Conservation (phyloP, 257 asterid genomes). For the Lycium barbarum region DNA sequence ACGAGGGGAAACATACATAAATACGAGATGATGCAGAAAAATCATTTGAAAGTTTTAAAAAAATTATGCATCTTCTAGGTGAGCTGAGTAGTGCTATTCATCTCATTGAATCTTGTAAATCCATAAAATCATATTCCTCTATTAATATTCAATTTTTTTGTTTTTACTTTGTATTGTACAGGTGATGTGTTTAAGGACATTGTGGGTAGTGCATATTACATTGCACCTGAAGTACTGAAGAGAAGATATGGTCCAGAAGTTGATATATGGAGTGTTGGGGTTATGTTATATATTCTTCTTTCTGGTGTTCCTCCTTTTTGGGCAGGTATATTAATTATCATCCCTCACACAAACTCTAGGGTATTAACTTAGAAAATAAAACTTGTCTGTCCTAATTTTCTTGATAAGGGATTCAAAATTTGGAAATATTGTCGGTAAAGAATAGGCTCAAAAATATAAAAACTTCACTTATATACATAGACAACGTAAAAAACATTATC, state of each 20-base stretch:
- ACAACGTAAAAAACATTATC: no score
- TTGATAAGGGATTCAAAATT: no score
- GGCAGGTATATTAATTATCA: conserved; percentile 57
- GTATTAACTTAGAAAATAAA: not conserved
- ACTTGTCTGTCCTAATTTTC: no score
- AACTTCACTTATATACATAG: no score
- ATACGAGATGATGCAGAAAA: no score
- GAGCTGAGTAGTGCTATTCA: no score
- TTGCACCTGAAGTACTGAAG: conserved; percentile 95
- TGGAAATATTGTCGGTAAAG: no score
- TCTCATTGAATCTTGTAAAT: not conserved
- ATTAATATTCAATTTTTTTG: not conserved
- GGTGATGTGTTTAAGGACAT: conserved; percentile 88
- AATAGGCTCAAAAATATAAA: no score
- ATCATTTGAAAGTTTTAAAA: no score
- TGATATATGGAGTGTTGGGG: conserved; percentile 97
- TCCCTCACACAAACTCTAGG: not conserved
- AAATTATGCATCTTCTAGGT: no score
- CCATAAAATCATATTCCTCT: not conserved
- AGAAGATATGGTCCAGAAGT: conserved; percentile 94
- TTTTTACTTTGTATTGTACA: conserved; percentile 35
- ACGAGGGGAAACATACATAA: no score
- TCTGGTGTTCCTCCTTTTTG: conserved; percentile 96
- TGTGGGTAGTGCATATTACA: conserved; percentile 96
- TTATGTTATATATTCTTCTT: conserved; percentile 88